Conservation (phyloP, 768 basidiomycete genomes). For the Dictyophora rubrovolvata region DNA sequence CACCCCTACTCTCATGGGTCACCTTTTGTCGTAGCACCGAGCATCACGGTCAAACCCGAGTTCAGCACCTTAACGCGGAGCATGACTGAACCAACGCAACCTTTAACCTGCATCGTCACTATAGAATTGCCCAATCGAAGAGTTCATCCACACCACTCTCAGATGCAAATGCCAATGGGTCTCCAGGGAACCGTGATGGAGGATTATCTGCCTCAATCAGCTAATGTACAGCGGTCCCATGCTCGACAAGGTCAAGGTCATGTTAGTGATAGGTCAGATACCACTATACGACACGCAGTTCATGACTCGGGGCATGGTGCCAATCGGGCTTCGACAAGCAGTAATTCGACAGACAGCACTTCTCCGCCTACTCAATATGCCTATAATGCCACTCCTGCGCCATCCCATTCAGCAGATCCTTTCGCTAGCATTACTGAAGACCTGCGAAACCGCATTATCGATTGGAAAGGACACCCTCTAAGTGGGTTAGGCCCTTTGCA, state of each 20-base stretch:
- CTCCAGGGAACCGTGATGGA: constrained; percentile 37
- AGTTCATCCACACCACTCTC: constrained; percentile 19
- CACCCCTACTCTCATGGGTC: constrained; percentile 28
- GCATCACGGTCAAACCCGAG: constrained; percentile 90
- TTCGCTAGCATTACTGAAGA: constrained; percentile 83
- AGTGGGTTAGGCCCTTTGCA: constrained; percentile 79
- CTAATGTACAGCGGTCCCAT: background rate
- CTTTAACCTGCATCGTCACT: constrained; percentile 87
- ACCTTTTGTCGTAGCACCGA: constrained; percentile 74
- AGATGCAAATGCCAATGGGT: no score
- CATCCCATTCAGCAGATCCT: constrained; percentile 41
- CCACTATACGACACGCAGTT: background rate
- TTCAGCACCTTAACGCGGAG: constrained; percentile 73
- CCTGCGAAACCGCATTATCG: constrained; percentile 79
- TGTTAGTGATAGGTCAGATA: background rate
- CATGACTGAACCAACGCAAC: constrained; percentile 53
- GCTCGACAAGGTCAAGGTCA: background rate
- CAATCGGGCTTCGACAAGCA: background rate
- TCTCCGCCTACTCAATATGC: constrained; percentile 14
- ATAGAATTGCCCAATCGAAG: constrained; percentile 85
- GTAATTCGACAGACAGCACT: constrained; percentile 8
- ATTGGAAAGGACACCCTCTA: constrained; percentile 94
- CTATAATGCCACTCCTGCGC: constrained; percentile 22
- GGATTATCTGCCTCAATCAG: background rate
- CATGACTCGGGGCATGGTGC: background rate